Conservation (phyloP, 306 rosid species). For the Vigna nakashimae region DNA sequence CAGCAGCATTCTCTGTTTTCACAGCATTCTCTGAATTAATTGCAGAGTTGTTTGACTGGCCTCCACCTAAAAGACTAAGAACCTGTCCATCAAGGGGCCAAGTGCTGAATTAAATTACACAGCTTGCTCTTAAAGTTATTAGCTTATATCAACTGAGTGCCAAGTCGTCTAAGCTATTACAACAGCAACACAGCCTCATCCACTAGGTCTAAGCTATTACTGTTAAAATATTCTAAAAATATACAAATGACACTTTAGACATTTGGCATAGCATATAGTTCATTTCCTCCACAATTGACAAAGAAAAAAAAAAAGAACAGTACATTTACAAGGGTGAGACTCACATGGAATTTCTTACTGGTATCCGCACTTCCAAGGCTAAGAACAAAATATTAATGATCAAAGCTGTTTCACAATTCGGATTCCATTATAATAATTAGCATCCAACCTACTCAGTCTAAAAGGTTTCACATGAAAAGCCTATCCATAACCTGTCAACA, state of each 20-base stretch:
- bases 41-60: conserved; percentile 54
- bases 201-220: conserved; percentile 1
- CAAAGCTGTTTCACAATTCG: not conserved
- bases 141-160: conserved; percentile 1
- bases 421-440: conserved; percentile 27
- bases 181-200: no score
- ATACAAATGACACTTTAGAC: conserved; percentile 14
- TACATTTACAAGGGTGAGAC: conserved; percentile 22
- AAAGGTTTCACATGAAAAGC: not conserved
- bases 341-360: not conserved
- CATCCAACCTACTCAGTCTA: conserved; percentile 1
- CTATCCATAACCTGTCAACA: no score
- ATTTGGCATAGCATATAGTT: conserved; percentile 1
- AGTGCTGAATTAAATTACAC: conserved; percentile 25
- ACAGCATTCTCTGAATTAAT: conserved; percentile 61
- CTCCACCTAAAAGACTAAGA: conserved; percentile 77
- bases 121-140: conserved; percentile 22
- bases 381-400: conserved; percentile 10
- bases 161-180: conserved; percentile 1
- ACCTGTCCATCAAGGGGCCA: conserved; percentile 67
- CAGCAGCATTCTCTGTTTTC: conserved; percentile 50
- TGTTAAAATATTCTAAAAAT: conserved; percentile 14
- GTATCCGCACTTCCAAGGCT: conserved; percentile 1
- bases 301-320: not conserved
- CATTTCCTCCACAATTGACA: not conserved